phyloP scores from a whole-genome alignment of 75 land plant species.

The Gnetum montanum region DNA sequence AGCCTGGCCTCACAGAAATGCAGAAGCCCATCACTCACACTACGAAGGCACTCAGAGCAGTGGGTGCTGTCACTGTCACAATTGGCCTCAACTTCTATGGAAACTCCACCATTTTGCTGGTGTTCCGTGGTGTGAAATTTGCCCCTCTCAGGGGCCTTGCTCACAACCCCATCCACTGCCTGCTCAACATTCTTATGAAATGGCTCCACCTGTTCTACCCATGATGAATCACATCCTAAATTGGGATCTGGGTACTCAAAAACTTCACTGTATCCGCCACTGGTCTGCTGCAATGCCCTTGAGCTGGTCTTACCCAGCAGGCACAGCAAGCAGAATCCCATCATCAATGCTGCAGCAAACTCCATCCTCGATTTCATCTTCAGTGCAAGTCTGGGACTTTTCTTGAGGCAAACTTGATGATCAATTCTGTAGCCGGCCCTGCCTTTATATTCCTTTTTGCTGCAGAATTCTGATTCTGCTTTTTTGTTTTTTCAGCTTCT shows the following conservation, averaged over 20 bases:
- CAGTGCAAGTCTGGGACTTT: no score
- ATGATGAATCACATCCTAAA: slow-evolving; percentile 1
- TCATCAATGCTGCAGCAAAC: no score
- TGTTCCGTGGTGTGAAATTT: background rate
- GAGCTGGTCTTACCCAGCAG: no score
- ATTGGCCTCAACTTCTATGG: slow-evolving; percentile 6
- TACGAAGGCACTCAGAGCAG: slow-evolving; percentile 4
- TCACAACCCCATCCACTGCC: background rate
- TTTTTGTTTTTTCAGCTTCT: no score
- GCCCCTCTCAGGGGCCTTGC: slow-evolving; percentile 4
- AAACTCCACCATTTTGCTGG: background rate
- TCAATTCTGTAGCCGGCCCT: no score
- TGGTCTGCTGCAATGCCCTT: no score
- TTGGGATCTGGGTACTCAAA: background rate
- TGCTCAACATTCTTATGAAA: slow-evolving; percentile 7
- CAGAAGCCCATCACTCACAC: slow-evolving; percentile 2
- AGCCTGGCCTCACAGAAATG: slow-evolving; percentile 4
- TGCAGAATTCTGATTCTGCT: no score
- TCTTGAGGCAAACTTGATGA: no score
- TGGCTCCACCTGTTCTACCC: background rate
- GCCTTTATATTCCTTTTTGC: no score
- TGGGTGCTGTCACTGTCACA: background rate
- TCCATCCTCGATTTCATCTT: no score
- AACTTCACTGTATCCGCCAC: no score
- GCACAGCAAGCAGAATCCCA: no score